Conservation (phyloP, 139 green algal genomes). For the Chlorella sorokiniana region DNA sequence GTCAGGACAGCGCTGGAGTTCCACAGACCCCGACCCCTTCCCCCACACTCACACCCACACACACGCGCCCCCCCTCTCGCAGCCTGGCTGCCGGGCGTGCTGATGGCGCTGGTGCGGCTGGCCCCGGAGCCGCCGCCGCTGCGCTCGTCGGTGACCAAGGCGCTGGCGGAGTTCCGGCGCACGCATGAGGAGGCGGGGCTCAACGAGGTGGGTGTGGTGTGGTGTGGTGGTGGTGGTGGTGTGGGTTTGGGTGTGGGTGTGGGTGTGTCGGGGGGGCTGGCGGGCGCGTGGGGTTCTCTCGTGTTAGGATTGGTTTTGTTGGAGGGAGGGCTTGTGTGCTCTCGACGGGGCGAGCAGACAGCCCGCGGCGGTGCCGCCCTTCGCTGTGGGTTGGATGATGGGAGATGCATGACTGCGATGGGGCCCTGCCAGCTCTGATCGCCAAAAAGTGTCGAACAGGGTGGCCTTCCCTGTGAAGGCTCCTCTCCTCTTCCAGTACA, state of each 20-base stretch:
- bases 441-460: too few relatives aligned
- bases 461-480: too few relatives aligned
- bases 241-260: background rate
- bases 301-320: too few relatives aligned
- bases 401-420: too few relatives aligned
- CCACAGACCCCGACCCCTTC: background rate
- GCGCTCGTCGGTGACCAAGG: slow-evolving; percentile 48
- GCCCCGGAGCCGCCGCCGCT: slow-evolving; percentile 61
- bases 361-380: too few relatives aligned
- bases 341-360: too few relatives aligned
- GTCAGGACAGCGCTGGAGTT: background rate
- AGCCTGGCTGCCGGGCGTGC: slow-evolving; percentile 78
- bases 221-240: background rate
- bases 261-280: background rate
- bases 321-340: too few relatives aligned
- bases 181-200: slow-evolving; percentile 66
- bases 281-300: background rate
- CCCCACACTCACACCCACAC: background rate
- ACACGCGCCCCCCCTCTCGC: too few relatives aligned
- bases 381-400: too few relatives aligned
- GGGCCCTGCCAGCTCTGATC: too few relatives aligned
- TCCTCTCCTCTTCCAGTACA: background rate
- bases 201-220: slow-evolving; percentile 36
- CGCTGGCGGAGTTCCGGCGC: slow-evolving; percentile 71
- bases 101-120: slow-evolving; percentile 70